Base-by-base conservation (phyloP, 2,329 filamentous ascomycete species). In the Aspergillus sp. region DNA sequence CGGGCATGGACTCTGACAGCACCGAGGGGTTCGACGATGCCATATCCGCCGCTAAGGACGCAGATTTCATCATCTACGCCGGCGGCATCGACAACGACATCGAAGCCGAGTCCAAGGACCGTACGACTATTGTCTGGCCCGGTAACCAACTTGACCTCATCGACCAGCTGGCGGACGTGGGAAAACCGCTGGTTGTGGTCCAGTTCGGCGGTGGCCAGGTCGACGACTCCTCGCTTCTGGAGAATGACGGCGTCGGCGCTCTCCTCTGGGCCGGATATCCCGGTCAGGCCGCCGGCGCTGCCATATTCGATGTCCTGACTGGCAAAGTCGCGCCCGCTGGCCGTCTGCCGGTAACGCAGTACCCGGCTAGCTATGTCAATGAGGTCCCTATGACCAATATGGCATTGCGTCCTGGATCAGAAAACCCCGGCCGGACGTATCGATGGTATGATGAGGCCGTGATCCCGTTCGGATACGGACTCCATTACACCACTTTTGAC, bases 221-320 rank as follows among this genome's bases (percentile, higher is more conserved):
- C 31, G 75, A 78, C 62, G 73, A 72, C 64, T 69, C 70, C 1
- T 58, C 67, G 0, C 61, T 77, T 16, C 60, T 74, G 31, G 57
- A 56, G 7, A 76, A 78, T 58, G 54, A 64, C 10, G 68, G 69
- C 36, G 65, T 78, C 55, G 69, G 69, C 55, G 67, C 73, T 9
- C 58, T 78, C 22, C 20, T 78, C 31, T 78, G 76, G 75, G 69
- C 67, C 16, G 75, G 74, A 10, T 77, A 78, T 60, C 75, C 76
- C 2, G 72, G 75, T 45, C 76, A 78, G 61, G 67, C 67, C 36
- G 76, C 75, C 12, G 76, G 75, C 10, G 58, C 67, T 42, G 76
- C 75, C 14, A 56, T 78, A 26, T 62, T 74, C 51, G 75, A 78
- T 62, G 64, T 77, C 45, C 59, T 78, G 10, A 67, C 68, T 1